Conservation (phyloP, 1,139 yeast genomes). For the Pichiaceae sp. region DNA sequence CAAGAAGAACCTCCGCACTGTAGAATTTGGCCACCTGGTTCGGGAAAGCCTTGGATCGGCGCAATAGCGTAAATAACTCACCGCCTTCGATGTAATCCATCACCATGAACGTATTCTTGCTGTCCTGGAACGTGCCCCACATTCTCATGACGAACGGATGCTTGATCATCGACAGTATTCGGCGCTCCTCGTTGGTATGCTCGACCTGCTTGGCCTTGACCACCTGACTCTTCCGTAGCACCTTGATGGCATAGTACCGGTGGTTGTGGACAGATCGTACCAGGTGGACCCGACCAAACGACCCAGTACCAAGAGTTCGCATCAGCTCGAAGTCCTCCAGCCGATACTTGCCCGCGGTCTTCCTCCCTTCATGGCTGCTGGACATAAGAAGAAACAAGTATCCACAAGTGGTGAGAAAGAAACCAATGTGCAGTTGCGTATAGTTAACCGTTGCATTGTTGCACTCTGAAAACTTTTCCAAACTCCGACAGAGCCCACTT, state of each 20-base stretch:
- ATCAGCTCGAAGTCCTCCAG: slow-evolving; percentile 43
- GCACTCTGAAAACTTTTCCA: no score
- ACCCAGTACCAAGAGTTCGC: slow-evolving; percentile 54
- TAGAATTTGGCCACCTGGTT: slow-evolving; percentile 57
- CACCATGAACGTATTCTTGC: slow-evolving; percentile 47
- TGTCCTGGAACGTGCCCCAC: slow-evolving; percentile 62
- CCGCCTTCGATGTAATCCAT: slow-evolving; percentile 64
- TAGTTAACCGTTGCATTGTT: neutral
- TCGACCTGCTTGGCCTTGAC: slow-evolving; percentile 57
- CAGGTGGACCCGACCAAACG: slow-evolving; percentile 55
- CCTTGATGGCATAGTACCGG: slow-evolving; percentile 52
- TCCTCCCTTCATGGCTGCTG: slow-evolving; percentile 4
- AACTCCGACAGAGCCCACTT: no score
- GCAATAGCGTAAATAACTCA: slow-evolving; percentile 44
- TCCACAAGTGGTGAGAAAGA: no score
- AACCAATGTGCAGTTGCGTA: no score
- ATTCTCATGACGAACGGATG: slow-evolving; percentile 53
- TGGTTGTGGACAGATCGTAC: slow-evolving; percentile 54
- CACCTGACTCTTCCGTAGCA: slow-evolving; percentile 48
- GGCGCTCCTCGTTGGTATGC: slow-evolving; percentile 55
- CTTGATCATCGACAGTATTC: slow-evolving; percentile 47
- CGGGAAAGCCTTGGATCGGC: slow-evolving; percentile 54
- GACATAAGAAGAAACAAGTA: no score
- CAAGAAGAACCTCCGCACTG: slow-evolving; percentile 53
- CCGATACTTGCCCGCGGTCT: slow-evolving; percentile 47